These are phyloP conservation scores for Vanrija pseudolonga DNA, from an alignment of 1,284 basidiomycete species.

Conservation along the genomic window DNA sequence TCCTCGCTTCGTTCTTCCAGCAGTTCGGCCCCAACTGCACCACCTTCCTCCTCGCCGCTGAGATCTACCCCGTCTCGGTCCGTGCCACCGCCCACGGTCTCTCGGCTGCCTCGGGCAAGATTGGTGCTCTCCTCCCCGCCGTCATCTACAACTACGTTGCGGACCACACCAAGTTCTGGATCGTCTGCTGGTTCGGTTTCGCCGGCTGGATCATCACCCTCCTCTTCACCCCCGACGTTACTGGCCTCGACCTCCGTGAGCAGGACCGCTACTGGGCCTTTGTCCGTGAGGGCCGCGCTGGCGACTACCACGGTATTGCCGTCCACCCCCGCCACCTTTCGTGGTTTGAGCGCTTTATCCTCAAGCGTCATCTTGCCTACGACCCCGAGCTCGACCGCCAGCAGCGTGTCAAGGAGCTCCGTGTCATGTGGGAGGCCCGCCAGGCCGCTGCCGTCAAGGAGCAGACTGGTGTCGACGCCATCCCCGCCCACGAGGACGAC, in stretches of 20 bases:
- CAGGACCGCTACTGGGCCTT: slow-evolving; percentile 57
- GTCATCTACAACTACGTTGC: slow-evolving; percentile 49
- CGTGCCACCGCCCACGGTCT: slow-evolving; percentile 53
- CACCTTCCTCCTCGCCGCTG: slow-evolving; percentile 51
- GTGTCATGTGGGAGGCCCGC: slow-evolving; percentile 47
- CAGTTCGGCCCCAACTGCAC: slow-evolving; percentile 56
- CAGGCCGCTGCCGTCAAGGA: slow-evolving; percentile 20
- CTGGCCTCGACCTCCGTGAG: slow-evolving; percentile 57
- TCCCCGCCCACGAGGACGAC: slow-evolving; percentile 31
- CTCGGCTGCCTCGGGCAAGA: slow-evolving; percentile 53
- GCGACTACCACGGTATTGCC: slow-evolving; percentile 57
- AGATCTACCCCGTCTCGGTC: slow-evolving; percentile 55
- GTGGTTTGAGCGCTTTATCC: slow-evolving; percentile 51
- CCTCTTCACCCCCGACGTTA: slow-evolving; percentile 54
- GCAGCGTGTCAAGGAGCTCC: slow-evolving; percentile 54
- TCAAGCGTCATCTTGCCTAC: slow-evolving; percentile 54
- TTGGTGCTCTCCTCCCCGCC: slow-evolving; percentile 53
- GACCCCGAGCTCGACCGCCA: slow-evolving; percentile 54
- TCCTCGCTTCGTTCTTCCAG: slow-evolving; percentile 55
- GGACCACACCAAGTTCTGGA: slow-evolving; percentile 53
- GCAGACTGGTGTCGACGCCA: slow-evolving; percentile 15
- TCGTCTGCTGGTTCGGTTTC: slow-evolving; percentile 56
- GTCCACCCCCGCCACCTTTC: slow-evolving; percentile 55
- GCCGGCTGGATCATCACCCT: slow-evolving; percentile 52
- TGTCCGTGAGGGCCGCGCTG: slow-evolving; percentile 51